Conservation (phyloP, 1,284 basidiomycete species). For the Pseudomicrostroma phylloplanum region DNA sequence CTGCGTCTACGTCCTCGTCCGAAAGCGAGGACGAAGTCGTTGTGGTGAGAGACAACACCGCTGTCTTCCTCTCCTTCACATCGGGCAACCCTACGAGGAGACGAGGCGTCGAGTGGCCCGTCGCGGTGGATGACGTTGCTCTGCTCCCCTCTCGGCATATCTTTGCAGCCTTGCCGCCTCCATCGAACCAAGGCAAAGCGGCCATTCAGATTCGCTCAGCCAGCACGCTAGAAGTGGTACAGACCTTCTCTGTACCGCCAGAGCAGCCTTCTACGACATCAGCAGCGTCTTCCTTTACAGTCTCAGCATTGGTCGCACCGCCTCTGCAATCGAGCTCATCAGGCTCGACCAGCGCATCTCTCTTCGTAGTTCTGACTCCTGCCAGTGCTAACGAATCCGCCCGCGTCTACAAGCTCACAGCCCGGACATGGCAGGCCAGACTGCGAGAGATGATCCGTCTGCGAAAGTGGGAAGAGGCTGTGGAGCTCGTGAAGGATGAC, state of each 20-base stretch:
- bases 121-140: constrained; percentile 75
- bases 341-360: constrained; percentile 25
- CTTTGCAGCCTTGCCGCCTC: constrained; percentile 5
- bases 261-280: constrained; percentile 1
- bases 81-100: constrained; percentile 62
- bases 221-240: constrained; percentile 32
- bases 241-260: constrained; percentile 30
- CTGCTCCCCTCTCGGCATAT: constrained; percentile 22
- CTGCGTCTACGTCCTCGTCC: neutral
- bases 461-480: constrained; percentile 5
- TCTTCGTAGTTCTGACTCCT: constrained; percentile 27
- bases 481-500: neutral
- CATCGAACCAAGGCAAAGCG: constrained; percentile 14
- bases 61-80: constrained; percentile 60
- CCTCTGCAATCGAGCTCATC: constrained; percentile 25
- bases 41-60: constrained; percentile 22
- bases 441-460: constrained; percentile 5
- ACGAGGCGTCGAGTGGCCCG: constrained; percentile 67
- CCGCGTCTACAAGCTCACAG: constrained; percentile 51
- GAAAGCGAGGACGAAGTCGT: constrained; percentile 19
- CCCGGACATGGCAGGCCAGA: constrained; percentile 1
- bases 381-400: constrained; percentile 57
- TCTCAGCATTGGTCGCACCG: neutral
- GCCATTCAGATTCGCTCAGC: constrained; percentile 34
- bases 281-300: constrained; percentile 6